Base-by-base conservation (phyloP, 2,329 filamentous ascomycete genomes). In the Alternaria angustiovoidea region DNA sequence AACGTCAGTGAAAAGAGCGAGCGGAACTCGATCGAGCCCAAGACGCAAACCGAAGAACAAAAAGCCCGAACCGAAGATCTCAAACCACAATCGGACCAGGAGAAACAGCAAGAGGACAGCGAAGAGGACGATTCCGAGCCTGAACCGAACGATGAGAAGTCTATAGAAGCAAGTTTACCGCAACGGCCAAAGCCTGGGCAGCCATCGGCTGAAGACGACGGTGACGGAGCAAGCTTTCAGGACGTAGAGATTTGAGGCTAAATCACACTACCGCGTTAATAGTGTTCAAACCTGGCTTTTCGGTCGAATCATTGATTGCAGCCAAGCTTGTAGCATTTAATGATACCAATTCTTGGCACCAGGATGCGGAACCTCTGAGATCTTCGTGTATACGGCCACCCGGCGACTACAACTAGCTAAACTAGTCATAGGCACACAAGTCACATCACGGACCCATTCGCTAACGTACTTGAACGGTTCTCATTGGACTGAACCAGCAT, bases 31-130 rank as follows among this genome's bases (percentile, higher is more conserved):
- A 62, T 73, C 30, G 75, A 74, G 56, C 76, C 67, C 22, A 78
- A 72, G 68, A 65, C 64, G 18, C 68, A 71, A 49, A 48, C 68
- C 28, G 74, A 74, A 24, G 73, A 77, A 62, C 73, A 75, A 48
- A 78, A 78, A 48, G 70, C 75, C 20, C 67, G 74, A 53, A 72
- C 75, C 7, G 73, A 77, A 47, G 72, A 78, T 30, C 39, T 76
- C 32, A 77, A 73, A 51, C 70, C 71, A 16, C 69, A 73, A 24
- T 60, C 70, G 30, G 72, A 74, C 49, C 66, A 71, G 54, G 72
- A 64, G 32, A 70, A 65, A 38, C 64, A 62, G 26, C 68, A 71
- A 16, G 71, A 71, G n/a, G 71, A 65, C 54, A 71, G 51, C 52
- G 71, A 78, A 24, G 68, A 69, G 11, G 66, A 72, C 8, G 69